Base-by-base conservation (phyloP, 2,329 filamentous ascomycete genomes). In the Penicillium digitatum region DNA sequence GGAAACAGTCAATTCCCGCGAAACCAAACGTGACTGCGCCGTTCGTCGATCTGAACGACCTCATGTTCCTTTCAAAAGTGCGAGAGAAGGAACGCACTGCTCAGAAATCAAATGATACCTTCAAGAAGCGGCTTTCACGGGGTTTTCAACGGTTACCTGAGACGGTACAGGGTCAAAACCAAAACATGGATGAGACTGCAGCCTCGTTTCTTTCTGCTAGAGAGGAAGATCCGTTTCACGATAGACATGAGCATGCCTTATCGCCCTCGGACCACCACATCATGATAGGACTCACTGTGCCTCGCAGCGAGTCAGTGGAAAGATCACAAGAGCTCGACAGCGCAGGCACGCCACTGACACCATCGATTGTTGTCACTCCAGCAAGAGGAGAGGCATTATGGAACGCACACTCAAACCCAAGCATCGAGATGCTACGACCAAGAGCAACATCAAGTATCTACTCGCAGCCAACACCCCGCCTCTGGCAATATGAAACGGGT, bases 201-300 rank as follows among this genome's bases (percentile, higher is more conserved):
- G 53, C 50, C n/a, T 54, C 61, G 4, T 63, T 57, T 37, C 60
- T 66, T 26, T 54, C 60, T 32, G 49, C 54, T 22, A 55, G 52
- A 27, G 12, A 52, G 29, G 54, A 60, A 37, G 39, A 62, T 44
- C 57, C 58, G 18, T 62, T 59, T 26, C 63, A 51, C 22, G 70
- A 69, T 53, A 66, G 60, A n/a, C 59, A 52, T 8, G 65, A 65
- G 14, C 54, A 70, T 35, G 72, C 69, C 7, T 57, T 78, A 6
- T 79, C 77, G 3, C 76, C 76, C 2, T 76, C 74, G 1, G 75
- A 77, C 55, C 65, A 75, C 12, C 72, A 75, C 12, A 75, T 80
- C 16, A 69, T 77, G 55, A 79, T 79, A 50, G 77, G 78, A 11
- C 68, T 78, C 10, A 72, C 69, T 5, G 66, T 79, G 18, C 72